Evolutionary conservation across 768 basidiomycete species (phyloP), one percentile per base, ranked within the genome.

Genomic region (Termitomyces heimii): DNA sequence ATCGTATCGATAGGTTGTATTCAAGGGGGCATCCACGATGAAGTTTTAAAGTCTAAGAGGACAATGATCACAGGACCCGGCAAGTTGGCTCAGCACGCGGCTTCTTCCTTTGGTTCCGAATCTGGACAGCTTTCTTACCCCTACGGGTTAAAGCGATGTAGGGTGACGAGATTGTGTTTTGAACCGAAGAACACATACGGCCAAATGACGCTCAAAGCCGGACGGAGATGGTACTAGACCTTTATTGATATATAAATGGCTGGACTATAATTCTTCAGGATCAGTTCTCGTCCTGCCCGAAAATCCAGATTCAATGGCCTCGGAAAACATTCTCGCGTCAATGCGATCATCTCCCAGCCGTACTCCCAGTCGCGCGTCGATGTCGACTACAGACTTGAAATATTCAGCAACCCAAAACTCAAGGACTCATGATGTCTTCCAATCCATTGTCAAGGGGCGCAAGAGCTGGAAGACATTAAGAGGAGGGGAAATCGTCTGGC

Each of bases 401-500:
- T 60, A 60, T n/a, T 65, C 67, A 22, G 47, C 71, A 22, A 60
- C 73, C 16, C 65, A 67, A 12, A 73, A 70, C 59, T 63, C 73
- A 52, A 70, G 71, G 37, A 79, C 80, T 1, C 75, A 77, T 49
- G 84, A 85, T 57, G 84, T 86, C 60, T 80, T 88, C 68, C 77
- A 83, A 66, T 81, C 82, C 48, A 83, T 89, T 59, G 80, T 87
- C 60, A 82, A 78, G 59, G 80, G 80, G 43, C 81, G 88, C 61
- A 89, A 88, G 70, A 85, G 80, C 65, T 90, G 86, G 86, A 88
- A 89, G 67, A 88, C 85, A 0, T 70, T 85, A 28, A 81, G 82
- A 66, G 88, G 86, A 45, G 82, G 83, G 31, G 88, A 90, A 67
- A 79, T 85, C 10, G 88, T 91, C 22, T 90, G 89, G 89, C 89